Evolutionary conservation across 2,329 filamentous ascomycete species (phyloP).

Genomic region (Leptoxyphium fumago): DNA sequence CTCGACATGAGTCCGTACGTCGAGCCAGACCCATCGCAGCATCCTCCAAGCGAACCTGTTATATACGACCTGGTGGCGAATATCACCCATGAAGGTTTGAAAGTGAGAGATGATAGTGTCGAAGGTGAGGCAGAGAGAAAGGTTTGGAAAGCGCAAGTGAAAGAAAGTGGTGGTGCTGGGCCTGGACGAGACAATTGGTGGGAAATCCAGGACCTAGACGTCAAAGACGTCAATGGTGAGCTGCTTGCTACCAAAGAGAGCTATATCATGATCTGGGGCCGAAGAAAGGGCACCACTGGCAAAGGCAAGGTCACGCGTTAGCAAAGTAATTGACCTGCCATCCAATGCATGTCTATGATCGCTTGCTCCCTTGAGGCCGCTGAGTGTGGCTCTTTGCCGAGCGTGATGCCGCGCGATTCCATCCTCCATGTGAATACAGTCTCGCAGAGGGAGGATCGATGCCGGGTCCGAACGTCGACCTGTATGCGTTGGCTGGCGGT

Average conservation of each 20-base stretch:
- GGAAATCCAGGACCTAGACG: slow-evolving; percentile 83
- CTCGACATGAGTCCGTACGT: slow-evolving; percentile 85
- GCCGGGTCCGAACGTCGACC: no score
- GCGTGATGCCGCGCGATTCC: no score
- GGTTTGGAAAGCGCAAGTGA: slow-evolving; percentile 86
- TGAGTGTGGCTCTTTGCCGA: no score
- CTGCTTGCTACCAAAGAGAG: slow-evolving; percentile 84
- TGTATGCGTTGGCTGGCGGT: no score
- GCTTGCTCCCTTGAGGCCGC: no score
- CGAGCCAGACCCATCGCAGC: slow-evolving; percentile 63
- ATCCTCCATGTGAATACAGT: no score
- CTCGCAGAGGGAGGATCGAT: no score
- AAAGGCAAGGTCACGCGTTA: slow-evolving; percentile 25
- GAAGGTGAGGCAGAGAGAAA: slow-evolving; percentile 85
- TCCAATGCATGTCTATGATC: no score
- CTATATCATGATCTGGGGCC: slow-evolving; percentile 94
- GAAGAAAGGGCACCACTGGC: slow-evolving; percentile 37
- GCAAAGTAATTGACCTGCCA: slow-evolving; percentile 2
- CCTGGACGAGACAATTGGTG: slow-evolving; percentile 69
- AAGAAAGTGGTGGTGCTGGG: slow-evolving; percentile 42
- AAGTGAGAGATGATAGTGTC: slow-evolving; percentile 62
- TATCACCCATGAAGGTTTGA: slow-evolving; percentile 73
- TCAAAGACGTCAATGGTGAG: slow-evolving; percentile 78
- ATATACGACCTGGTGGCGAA: slow-evolving; percentile 95
- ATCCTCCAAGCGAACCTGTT: slow-evolving; percentile 65